phyloP scores from a whole-genome alignment of 306 rosid genomes.

The Acmispon strigosus region DNA sequence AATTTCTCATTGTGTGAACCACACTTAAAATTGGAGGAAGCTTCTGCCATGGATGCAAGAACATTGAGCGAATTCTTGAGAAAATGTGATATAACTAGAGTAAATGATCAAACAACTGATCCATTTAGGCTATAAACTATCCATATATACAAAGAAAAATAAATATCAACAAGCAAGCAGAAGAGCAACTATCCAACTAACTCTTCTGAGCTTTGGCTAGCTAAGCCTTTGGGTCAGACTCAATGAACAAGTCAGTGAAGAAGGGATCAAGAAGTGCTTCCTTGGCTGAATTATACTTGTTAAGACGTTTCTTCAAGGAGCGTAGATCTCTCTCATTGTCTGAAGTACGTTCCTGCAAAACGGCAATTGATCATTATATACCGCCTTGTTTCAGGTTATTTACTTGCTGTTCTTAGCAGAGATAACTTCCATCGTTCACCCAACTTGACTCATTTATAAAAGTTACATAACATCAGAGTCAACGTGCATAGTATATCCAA shows the following conservation, averaged over 20 bases:
- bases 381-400: neutral
- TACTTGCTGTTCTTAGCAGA: neutral
- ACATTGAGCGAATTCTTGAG: neutral
- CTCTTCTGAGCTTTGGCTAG: neutral
- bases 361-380: constrained; percentile 4
- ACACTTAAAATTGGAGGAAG: neutral
- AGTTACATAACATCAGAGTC: too few relatives aligned
- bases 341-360: constrained; percentile 59
- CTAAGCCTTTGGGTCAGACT: constrained; percentile 10
- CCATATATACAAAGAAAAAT: neutral
- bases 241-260: constrained; percentile 52
- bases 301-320: constrained; percentile 81
- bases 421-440: neutral
- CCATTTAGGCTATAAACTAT: neutral
- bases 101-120: too few relatives aligned
- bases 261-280: constrained; percentile 77
- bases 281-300: constrained; percentile 62
- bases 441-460: too few relatives aligned
- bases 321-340: constrained; percentile 86
- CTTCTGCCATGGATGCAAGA: neutral
- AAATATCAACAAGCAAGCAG: neutral
- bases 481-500: too few relatives aligned
- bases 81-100: neutral
- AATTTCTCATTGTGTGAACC: neutral
- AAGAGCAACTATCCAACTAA: neutral